Conservation (phyloP, 192 early-diverging fungal genomes). For the Mortierella antarctica region DNA sequence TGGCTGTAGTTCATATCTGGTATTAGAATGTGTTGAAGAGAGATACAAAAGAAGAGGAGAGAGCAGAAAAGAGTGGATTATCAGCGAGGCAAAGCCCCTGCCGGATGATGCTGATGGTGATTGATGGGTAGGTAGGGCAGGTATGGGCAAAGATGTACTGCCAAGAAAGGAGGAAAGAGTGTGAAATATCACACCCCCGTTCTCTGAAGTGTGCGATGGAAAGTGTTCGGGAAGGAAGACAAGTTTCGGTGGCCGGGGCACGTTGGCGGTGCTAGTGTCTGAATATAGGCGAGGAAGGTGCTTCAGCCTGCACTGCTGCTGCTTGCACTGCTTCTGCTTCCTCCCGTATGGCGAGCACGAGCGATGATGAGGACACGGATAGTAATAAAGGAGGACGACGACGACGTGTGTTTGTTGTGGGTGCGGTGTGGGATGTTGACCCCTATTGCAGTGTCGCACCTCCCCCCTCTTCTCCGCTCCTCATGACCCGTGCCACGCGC, state of each 20-base stretch:
- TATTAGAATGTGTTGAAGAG: neutral
- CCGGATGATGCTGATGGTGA: neutral
- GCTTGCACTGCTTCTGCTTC: no score
- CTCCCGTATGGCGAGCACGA: no score
- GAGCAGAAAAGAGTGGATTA: neutral
- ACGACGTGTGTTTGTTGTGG: neutral
- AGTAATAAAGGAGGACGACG: neutral
- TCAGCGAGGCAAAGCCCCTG: no score
- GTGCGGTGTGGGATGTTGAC: neutral
- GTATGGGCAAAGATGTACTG: neutral
- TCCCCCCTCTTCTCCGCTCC: neutral
- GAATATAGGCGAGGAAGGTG: no score
- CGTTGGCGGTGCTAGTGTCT: no score
- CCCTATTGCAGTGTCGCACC: constrained; percentile 1
- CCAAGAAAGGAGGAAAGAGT: neutral
- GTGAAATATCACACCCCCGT: no score
- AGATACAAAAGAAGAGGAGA: neutral
- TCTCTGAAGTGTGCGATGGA: no score
- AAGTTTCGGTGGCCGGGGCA: no score
- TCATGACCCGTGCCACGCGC: constrained; percentile 13
- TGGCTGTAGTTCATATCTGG: neutral
- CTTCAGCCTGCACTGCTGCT: no score
- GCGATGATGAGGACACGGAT: neutral
- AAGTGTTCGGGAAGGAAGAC: no score
- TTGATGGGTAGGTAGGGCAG: neutral